Evolutionary conservation across 768 basidiomycete species (phyloP), one percentile per base, ranked within the genome.

Genomic region (Hericium alpestre): DNA sequence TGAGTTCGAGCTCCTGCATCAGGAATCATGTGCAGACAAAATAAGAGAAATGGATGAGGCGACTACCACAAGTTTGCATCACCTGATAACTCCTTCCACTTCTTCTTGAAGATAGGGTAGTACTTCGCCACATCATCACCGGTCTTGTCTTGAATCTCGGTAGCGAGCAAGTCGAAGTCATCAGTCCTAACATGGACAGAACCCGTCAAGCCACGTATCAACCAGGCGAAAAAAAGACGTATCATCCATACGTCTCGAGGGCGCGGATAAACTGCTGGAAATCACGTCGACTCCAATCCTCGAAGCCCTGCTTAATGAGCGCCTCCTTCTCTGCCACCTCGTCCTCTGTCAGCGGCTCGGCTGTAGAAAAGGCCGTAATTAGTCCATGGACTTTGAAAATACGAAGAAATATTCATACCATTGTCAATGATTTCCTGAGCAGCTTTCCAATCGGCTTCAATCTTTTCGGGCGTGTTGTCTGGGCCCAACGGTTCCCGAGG

Each of bases 1-100:
- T 88, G 54, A 98, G 83, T 70, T 95, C 90, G 51, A 99, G 83
- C 70, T 96, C 94, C 69, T 98, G 95, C 86, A 98, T 93, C 1
- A 95, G 96, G 70, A 32, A 9, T 32, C n/a, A n/a, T n/a, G n/a
- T n/a, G n/a, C n/a, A n/a, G n/a, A n/a, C n/a, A n/a, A n/a, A n/a
- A n/a, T n/a, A n/a, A n/a, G 8, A 32, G 32, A 5, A 2, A 32
- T 7, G 7, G 8, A 32, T 32, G 13, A 38, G 40, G 51, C 18
- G 16, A 47, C 9, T 25, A 66, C 81, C 25, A 32, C 32, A 8
- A 1, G 32, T 32, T 32, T 9, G 32, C 32, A 2, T 32, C 62
- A 86, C 90, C 90, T 56, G 86, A 75, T 25, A 95, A 77, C 54
- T 91, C 88, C 62, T 82, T 83, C 83, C 90, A 93, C 62, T 93